phyloP scores from a whole-genome alignment of 805 yeast species.

The Wickerhamomyces queroliae region DNA sequence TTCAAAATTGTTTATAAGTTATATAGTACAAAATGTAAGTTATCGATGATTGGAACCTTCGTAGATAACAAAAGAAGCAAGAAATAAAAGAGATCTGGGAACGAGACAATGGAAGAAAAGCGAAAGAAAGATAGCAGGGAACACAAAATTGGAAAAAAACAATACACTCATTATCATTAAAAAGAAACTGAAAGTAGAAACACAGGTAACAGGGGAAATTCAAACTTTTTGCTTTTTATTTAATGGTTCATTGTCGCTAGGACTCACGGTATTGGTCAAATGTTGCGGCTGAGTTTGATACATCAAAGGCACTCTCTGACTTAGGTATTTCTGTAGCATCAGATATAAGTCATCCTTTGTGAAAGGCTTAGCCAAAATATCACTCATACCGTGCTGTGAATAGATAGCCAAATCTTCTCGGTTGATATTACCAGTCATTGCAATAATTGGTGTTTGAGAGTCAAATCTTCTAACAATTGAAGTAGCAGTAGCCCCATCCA shows the following conservation, averaged over 20 bases:
- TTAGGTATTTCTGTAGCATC: constrained; percentile 70
- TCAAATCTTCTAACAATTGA: constrained; percentile 83
- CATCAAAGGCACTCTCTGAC: constrained; percentile 36
- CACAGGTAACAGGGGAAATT: background rate
- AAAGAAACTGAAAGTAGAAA: background rate
- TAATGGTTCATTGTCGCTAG: constrained; percentile 13
- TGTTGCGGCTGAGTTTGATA: constrained; percentile 10
- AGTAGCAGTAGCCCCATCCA: constrained; percentile 88
- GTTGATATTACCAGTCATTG: constrained; percentile 89
- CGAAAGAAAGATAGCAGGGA: background rate
- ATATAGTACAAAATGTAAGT: too few species aligned
- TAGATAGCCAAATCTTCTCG: constrained; percentile 77
- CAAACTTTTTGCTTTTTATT: constrained; percentile 23
- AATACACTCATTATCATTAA: background rate
- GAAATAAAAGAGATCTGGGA: background rate
- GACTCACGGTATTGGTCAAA: background rate
- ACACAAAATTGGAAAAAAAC: background rate
- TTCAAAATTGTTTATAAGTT: too few species aligned
- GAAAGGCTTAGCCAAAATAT: constrained; percentile 90
- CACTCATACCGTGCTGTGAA: constrained; percentile 85
- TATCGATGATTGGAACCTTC: too few species aligned
- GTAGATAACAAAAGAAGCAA: too few species aligned
- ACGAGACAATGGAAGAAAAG: background rate
- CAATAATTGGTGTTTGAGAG: constrained; percentile 81
- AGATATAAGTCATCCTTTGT: constrained; percentile 78